A percentile compares a stretch with the other conserved stretches of the same genome.
phyloP scores from a whole-genome alignment of 2,329 filamentous ascomycete genomes.

The Claviceps arundinis region DNA sequence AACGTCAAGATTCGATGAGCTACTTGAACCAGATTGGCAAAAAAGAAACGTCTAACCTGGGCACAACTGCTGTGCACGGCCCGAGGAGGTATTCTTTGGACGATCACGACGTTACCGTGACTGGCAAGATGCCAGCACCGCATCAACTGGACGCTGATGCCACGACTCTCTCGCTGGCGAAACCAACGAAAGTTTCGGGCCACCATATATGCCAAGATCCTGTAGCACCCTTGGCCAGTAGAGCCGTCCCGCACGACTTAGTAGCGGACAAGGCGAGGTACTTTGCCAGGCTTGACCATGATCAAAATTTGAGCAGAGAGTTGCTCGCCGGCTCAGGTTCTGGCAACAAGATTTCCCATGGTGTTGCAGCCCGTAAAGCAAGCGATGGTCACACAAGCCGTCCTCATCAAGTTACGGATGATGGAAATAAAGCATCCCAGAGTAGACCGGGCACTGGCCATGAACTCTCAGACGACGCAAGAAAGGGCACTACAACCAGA shows the following conservation, averaged over 20 bases:
- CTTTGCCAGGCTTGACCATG: neutral
- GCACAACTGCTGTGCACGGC: neutral
- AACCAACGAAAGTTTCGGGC: neutral
- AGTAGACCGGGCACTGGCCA: neutral
- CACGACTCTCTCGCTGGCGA: neutral
- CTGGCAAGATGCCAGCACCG: neutral
- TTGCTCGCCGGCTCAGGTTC: neutral
- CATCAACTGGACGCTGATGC: constrained; percentile 7
- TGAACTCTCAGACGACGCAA: constrained; percentile 1
- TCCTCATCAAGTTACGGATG: constrained; percentile 5
- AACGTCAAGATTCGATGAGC: constrained; percentile 12
- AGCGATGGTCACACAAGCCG: neutral
- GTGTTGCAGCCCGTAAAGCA: constrained; percentile 4
- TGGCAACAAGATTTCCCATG: neutral
- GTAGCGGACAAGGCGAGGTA: constrained; percentile 1
- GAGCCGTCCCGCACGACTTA: constrained; percentile 1
- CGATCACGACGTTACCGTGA: constrained; percentile 4
- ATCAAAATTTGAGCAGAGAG: constrained; percentile 6
- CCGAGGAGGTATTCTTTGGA: constrained; percentile 5
- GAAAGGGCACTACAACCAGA: neutral
- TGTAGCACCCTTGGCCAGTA: neutral
- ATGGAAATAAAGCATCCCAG: neutral
- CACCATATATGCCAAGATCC: constrained; percentile 7
- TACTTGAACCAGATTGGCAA: neutral
- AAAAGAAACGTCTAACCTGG: neutral